phyloP scores from a whole-genome alignment of 257 asterid species.

The Plantago elongata region DNA sequence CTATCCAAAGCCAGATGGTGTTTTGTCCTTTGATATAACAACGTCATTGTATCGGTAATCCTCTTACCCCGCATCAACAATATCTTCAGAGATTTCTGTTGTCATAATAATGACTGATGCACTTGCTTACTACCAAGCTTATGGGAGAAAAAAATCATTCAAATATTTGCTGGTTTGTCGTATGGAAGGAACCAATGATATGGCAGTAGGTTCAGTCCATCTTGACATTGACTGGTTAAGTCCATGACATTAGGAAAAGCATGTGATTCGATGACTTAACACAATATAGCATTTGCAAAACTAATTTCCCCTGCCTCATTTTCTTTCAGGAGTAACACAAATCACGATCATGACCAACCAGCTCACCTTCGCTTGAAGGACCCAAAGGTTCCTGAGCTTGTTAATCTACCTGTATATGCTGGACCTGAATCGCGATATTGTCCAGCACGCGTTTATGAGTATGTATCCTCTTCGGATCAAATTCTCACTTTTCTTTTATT shows the following conservation, averaged over 20 bases:
- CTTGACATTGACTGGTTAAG: too few species aligned
- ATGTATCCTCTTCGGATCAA: slow-evolving; percentile 21
- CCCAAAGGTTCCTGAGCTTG: slow-evolving; percentile 56
- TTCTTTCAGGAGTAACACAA: slow-evolving; percentile 78
- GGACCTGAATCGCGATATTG: slow-evolving; percentile 94
- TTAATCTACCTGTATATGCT: slow-evolving; percentile 70
- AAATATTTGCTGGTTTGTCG: too few species aligned
- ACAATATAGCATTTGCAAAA: neutral
- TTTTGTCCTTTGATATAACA: slow-evolving; percentile 73
- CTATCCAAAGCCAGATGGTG: slow-evolving; percentile 91
- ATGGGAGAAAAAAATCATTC: too few species aligned
- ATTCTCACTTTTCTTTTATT: neutral
- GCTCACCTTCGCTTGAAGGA: slow-evolving; percentile 79
- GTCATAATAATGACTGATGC: too few species aligned
- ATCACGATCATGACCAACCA: slow-evolving; percentile 95
- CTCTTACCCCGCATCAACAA: slow-evolving; percentile 11
- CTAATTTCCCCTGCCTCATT: slow-evolving; percentile 7
- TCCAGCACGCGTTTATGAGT: slow-evolving; percentile 97
- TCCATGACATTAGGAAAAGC: neutral
- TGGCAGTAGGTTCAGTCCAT: neutral
- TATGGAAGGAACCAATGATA: neutral
- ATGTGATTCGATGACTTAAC: neutral
- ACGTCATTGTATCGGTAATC: slow-evolving; percentile 80
- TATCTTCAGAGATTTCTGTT: too few species aligned
- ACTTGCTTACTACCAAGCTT: too few species aligned